A percentile compares a stretch with the other conserved stretches of the same genome.
Conservation (phyloP, 2,329 filamentous ascomycete species). For the Drechslera avenae region DNA sequence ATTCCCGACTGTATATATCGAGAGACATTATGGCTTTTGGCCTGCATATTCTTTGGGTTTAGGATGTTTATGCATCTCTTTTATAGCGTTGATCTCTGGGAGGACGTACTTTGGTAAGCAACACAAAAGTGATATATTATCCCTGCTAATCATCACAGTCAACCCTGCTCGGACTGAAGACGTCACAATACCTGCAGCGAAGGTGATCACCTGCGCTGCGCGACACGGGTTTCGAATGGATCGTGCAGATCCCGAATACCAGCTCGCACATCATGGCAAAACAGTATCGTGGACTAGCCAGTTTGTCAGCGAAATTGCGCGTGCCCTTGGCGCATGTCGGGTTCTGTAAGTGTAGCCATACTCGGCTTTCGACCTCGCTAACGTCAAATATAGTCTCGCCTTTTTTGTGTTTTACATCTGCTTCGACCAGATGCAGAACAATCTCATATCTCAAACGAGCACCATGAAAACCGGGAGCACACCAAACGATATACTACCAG, state of each 20-base stretch:
- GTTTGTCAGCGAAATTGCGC: slow-evolving; percentile 36
- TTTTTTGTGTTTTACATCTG: slow-evolving; percentile 46
- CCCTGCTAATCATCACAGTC: slow-evolving; percentile 4
- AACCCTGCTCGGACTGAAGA: slow-evolving; percentile 28
- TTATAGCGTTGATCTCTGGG: slow-evolving; percentile 57
- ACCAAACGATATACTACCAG: slow-evolving; percentile 46
- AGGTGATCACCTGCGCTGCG: slow-evolving; percentile 34
- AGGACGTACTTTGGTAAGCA: slow-evolving; percentile 7
- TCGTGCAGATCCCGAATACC: slow-evolving; percentile 33
- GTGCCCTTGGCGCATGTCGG: slow-evolving; percentile 40
- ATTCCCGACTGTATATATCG: slow-evolving; percentile 68
- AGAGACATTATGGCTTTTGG: slow-evolving; percentile 70
- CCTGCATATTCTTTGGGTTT: slow-evolving; percentile 67
- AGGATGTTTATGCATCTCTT: slow-evolving; percentile 66
- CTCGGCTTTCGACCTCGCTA: neutral
- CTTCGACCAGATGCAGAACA: slow-evolving; percentile 49
- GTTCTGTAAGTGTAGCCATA: slow-evolving; percentile 23
- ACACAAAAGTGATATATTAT: neutral
- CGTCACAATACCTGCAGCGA: slow-evolving; percentile 30
- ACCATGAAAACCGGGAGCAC: slow-evolving; percentile 41
- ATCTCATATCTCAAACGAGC: slow-evolving; percentile 46
- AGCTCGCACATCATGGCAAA: slow-evolving; percentile 25
- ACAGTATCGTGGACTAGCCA: slow-evolving; percentile 33
- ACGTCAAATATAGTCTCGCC: slow-evolving; percentile 20
- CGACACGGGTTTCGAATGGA: slow-evolving; percentile 36